phyloP scores from a whole-genome alignment of 2,329 filamentous ascomycete species.

The Huntiella abstrusa region DNA sequence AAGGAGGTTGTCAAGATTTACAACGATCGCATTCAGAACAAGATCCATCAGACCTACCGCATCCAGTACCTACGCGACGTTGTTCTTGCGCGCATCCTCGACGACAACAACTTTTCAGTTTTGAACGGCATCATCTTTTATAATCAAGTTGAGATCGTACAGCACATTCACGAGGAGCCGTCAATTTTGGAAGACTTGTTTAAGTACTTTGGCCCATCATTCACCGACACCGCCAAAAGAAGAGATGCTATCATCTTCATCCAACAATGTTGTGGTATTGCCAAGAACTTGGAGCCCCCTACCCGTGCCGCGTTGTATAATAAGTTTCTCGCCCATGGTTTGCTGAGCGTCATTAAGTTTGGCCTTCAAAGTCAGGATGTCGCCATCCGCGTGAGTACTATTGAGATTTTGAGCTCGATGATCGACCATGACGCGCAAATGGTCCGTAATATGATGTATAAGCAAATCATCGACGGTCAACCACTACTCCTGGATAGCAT shows the following conservation, averaged over 20 bases:
- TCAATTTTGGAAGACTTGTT: constrained; percentile 73
- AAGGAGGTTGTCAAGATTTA: constrained; percentile 93
- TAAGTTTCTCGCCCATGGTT: constrained; percentile 73
- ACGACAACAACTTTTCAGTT: constrained; percentile 94
- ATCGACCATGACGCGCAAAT: constrained; percentile 92
- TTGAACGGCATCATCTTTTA: constrained; percentile 97
- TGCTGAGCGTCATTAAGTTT: constrained; percentile 80
- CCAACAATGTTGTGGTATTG: constrained; percentile 84
- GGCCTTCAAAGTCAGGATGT: constrained; percentile 74
- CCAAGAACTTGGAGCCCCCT: constrained; percentile 80
- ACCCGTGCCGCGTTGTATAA: constrained; percentile 66
- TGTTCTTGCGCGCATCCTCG: constrained; percentile 86
- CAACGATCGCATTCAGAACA: constrained; percentile 59
- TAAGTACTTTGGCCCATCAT: constrained; percentile 54
- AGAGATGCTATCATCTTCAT: constrained; percentile 94
- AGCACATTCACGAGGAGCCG: constrained; percentile 71
- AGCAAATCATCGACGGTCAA: constrained; percentile 73
- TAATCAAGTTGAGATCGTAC: constrained; percentile 95
- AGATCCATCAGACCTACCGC: constrained; percentile 93
- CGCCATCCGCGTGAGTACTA: constrained; percentile 72
- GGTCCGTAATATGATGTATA: constrained; percentile 85
- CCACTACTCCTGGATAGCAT: constrained; percentile 76
- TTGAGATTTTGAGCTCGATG: constrained; percentile 80
- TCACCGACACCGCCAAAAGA: constrained; percentile 50
- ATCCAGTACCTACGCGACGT: constrained; percentile 96